A percentile compares a stretch with the other conserved stretches of the same genome.
Conservation (phyloP, 2,329 filamentous ascomycete genomes). For the Pseudocercospora fijiensis region DNA sequence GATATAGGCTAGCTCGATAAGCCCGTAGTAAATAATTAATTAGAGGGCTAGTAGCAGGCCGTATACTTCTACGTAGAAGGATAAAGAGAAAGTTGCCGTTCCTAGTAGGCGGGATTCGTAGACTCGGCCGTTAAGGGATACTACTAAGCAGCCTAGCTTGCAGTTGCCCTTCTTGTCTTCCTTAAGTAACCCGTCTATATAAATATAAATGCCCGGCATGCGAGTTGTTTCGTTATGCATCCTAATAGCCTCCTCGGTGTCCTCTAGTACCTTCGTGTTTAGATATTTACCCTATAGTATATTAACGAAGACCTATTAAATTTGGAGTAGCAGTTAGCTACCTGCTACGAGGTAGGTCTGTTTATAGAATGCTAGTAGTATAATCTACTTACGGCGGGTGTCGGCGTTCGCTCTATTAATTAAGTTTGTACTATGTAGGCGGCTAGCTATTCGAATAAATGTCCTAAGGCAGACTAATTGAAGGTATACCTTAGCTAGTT, state of each 20-base stretch:
- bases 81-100: background rate
- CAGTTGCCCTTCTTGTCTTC: background rate
- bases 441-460: background rate
- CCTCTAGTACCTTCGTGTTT: too few species aligned
- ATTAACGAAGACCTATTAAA: too few species aligned
- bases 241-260: background rate
- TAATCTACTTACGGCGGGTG: background rate
- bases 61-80: background rate
- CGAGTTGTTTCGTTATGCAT: background rate
- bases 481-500: too few species aligned
- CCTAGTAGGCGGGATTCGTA: background rate
- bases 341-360: background rate
- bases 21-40: background rate
- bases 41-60: background rate
- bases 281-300: background rate
- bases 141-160: background rate
- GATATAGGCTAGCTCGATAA: background rate
- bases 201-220: background rate
- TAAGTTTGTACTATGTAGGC: background rate
- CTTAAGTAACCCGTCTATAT: background rate
- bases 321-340: background rate
- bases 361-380: background rate
- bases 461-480: background rate
- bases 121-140: background rate
- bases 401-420: background rate